Base-by-base conservation (phyloP, 2,329 filamentous ascomycete genomes). In the Coccinonectria pachysandricola region DNA sequence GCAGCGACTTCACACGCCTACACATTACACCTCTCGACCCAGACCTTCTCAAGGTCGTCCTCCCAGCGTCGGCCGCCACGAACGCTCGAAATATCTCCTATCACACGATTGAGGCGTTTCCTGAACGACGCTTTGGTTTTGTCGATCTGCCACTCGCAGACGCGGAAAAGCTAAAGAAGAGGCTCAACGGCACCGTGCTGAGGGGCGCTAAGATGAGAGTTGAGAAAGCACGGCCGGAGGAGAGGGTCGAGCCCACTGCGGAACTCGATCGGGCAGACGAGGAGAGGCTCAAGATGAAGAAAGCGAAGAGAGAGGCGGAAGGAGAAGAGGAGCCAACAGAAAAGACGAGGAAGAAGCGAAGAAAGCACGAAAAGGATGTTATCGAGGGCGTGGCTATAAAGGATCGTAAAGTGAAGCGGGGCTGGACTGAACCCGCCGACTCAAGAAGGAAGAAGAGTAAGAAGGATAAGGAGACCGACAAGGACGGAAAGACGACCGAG, bases 91-190 rank as follows among this genome's bases (percentile, higher is more conserved):
- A 86, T 49, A 71, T 95, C 27, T 94, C 87, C n/a, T 95, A 79
- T 57, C 88, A 96, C 56, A 64, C 65, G 5, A 60, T 95, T 40
- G 72, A 85, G 48, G 87, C 87, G 1, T 94, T 93, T 37, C 88
- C 88, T 9, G 91, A 98, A 40, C 80, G 75, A 50, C 78, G 73
- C 27, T 98, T 85, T 73, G 91, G 88, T 30, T 98, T 82, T 58
- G 65, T 96, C 33, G 86, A 92, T 23, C 59, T 98, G 19, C 87
- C 87, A 1, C 58, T 53, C 3, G 71, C 74, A 56, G 86, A 93
- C 39, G 91, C 88, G 7, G 80, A 88, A n/a, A 93, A 86, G 54
- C 58, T 96, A 28, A 85, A 78, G 60, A 88, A 80, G 59, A 96
- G 91, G 60, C 68, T 96, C 25, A 82, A 94, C 62, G 88, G 88